Percentiles rank a stretch among this genome's conserved stretches.
These are phyloP conservation scores for Candida schatavii DNA, from an alignment of 805 yeast species.

Conservation along the genomic window DNA sequence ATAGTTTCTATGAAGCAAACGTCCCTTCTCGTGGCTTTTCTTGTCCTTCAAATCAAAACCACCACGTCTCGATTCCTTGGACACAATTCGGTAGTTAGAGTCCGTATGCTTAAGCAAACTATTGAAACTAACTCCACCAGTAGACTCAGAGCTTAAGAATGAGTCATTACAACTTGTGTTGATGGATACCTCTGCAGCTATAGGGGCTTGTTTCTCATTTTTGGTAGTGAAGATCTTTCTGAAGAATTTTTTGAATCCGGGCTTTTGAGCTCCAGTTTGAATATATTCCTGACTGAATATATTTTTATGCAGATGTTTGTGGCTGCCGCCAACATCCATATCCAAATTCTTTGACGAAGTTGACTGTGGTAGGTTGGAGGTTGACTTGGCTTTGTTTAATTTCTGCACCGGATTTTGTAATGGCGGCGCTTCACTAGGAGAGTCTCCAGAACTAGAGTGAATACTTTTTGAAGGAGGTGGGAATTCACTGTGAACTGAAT, in stretches of 20 bases:
- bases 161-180: conserved; percentile 2
- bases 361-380: neutral
- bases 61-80: neutral
- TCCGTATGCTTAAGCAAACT: neutral
- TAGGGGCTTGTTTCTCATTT: neutral
- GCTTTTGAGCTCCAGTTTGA: neutral
- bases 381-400: conserved; percentile 1
- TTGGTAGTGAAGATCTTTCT: conserved; percentile 3
- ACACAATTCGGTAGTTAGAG: neutral
- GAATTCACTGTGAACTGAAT: neutral
- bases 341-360: neutral
- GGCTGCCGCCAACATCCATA: too few species aligned
- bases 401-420: neutral
- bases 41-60: neutral
- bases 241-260: conserved; percentile 3
- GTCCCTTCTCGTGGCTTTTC: neutral
- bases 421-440: neutral
- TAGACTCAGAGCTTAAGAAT: neutral
- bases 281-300: neutral
- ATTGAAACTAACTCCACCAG: neutral
- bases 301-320: too few species aligned
- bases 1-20: neutral
- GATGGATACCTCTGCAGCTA: conserved; percentile 1
- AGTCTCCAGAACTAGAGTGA: neutral
- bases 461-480: neutral